Base-by-base conservation (phyloP, 2,329 filamentous ascomycete genomes). In the Coleophoma cylindrospora region DNA sequence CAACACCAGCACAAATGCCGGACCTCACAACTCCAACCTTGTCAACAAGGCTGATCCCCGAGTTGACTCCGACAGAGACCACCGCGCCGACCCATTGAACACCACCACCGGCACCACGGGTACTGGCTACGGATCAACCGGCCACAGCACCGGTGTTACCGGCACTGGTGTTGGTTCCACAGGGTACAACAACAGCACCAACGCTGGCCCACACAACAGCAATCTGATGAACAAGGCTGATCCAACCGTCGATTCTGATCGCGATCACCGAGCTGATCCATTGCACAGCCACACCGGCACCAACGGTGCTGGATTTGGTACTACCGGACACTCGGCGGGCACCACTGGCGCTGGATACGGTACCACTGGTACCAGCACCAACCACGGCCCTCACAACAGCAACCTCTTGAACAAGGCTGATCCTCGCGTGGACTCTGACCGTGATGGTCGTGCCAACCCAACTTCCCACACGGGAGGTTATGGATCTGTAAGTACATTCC, bases 341-440 rank as follows among this genome's bases (percentile, higher is more conserved):
- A 80, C 69, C 70, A 71, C 64, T 71, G 65, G 38, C 70, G 77
- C 58, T 54, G 46, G 45, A 21, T 14, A 34, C 6, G 49, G 50
- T 34, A 40, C 48, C 5, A 45, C 27, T 11, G 49, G 50, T 34
- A 40, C 48, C 8, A 47, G 51, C 49, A 53, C 47, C 15, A 55
- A 49, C 19, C 48, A 50, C 32, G 55, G 57, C 1, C 59, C 59
- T 36, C 61, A 64, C 49, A 34, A n/a, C 15, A 48, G 22, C 47
- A 40, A 52, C 17, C 41, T 53, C 8, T 67, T 68, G 21, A 81
- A 80, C 61, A 73, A 74, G 19, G 61, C 64, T 12, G 77, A 80
- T 56, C 76, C 76, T 33, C 68, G 76, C 14, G 64, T 79, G 44
- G 74, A 79, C 59, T 75, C 72, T 32, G 73, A 79, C 59, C 64